These are phyloP conservation scores for Nannizzia gypsea DNA, from an alignment of 2,329 filamentous ascomycete species.

Conservation along the genomic window DNA sequence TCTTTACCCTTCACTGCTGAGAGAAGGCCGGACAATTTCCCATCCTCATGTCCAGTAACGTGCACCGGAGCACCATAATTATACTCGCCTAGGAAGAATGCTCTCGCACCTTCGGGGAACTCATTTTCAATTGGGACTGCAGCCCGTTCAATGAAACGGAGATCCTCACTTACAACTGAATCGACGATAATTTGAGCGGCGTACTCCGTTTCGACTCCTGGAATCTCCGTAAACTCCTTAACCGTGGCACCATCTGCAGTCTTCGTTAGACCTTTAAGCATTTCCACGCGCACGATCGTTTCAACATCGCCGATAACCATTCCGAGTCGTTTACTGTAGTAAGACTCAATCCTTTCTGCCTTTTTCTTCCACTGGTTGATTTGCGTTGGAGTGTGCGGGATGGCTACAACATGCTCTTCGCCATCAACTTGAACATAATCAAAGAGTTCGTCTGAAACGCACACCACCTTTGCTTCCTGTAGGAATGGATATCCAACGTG, in stretches of 20 bases:
- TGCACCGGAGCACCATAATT: slow-evolving; percentile 86
- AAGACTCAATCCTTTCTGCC: slow-evolving; percentile 67
- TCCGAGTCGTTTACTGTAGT: slow-evolving; percentile 82
- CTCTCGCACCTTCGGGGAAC: slow-evolving; percentile 68
- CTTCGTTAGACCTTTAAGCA: slow-evolving; percentile 82
- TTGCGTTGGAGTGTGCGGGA: slow-evolving; percentile 61
- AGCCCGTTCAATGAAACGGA: slow-evolving; percentile 79
- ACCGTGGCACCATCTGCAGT: slow-evolving; percentile 81
- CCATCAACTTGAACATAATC: slow-evolving; percentile 63
- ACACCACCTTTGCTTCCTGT: slow-evolving; percentile 80
- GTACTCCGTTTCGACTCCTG: slow-evolving; percentile 76
- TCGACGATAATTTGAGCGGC: slow-evolving; percentile 88
- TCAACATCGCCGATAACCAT: slow-evolving; percentile 80
- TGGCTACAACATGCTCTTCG: slow-evolving; percentile 52
- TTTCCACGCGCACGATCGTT: slow-evolving; percentile 80
- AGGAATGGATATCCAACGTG: slow-evolving; percentile 92
- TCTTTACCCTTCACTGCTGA: slow-evolving; percentile 61
- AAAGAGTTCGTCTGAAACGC: slow-evolving; percentile 87
- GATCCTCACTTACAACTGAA: slow-evolving; percentile 77
- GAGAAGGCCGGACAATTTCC: slow-evolving; percentile 70
- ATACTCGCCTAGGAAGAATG: slow-evolving; percentile 89
- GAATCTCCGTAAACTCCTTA: slow-evolving; percentile 82
- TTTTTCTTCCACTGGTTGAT: slow-evolving; percentile 78
- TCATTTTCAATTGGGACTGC: slow-evolving; percentile 86
- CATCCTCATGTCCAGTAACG: slow-evolving; percentile 59